A percentile compares a stretch with the other conserved stretches of the same genome.
Evolutionary conservation across 2,329 filamentous ascomycete genomes (phyloP).

Genomic region (Apiospora malaysiana): DNA sequence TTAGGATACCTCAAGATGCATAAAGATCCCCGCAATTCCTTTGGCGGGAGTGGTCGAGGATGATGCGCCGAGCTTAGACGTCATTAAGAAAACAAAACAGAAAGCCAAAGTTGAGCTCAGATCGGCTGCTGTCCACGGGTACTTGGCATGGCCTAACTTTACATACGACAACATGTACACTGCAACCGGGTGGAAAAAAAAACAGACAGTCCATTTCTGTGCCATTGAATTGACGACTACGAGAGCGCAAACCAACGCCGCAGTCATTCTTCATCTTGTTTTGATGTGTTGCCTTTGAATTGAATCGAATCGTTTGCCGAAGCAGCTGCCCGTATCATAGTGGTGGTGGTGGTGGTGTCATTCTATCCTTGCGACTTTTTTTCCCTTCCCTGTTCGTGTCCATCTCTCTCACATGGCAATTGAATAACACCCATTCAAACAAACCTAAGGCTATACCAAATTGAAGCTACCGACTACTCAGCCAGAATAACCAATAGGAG

Average conservation of each 20-base stretch:
- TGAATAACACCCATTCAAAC: conserved; percentile 25
- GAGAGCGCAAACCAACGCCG: neutral
- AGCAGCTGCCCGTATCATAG: neutral
- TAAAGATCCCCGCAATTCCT: conserved; percentile 1
- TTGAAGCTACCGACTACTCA: neutral
- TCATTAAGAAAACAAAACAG: conserved; percentile 15
- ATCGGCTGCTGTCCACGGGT: neutral
- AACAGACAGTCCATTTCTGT: neutral
- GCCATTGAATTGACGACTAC: neutral
- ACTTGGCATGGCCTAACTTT: neutral
- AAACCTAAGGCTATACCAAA: neutral
- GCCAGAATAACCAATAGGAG: neutral
- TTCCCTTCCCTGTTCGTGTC: neutral
- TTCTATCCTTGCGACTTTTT: neutral
- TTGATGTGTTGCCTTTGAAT: neutral
- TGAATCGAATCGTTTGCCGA: neutral
- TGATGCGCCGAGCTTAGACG: conserved; percentile 9
- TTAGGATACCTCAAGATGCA: too few relatives aligned
- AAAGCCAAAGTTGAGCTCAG: conserved; percentile 13
- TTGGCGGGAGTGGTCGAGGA: conserved; percentile 1
- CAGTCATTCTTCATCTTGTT: neutral
- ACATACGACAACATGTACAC: neutral
- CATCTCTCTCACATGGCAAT: conserved; percentile 28
- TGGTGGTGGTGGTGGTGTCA: neutral
- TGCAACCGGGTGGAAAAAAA: neutral